phyloP scores from a whole-genome alignment of 2,329 filamentous ascomycete genomes.

The Neonectria sp. region DNA sequence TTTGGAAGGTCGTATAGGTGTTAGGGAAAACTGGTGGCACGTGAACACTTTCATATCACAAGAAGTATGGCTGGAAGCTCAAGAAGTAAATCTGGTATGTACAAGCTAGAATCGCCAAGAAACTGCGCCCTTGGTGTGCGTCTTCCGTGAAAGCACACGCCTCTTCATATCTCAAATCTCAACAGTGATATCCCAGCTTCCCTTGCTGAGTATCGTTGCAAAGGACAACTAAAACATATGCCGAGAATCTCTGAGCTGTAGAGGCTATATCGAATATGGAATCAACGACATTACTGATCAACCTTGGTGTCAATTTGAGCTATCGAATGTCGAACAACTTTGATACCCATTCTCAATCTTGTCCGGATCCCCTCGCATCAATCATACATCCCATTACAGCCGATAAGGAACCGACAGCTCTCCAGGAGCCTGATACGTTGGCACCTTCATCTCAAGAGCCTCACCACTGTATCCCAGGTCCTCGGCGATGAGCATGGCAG shows the following conservation, averaged over 20 bases:
- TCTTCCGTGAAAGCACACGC: no score
- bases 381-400: constrained; percentile 50
- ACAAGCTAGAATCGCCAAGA: background rate
- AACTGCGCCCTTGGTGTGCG: no score
- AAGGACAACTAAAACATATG: background rate
- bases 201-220: background rate
- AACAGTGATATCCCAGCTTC: background rate
- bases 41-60: no score
- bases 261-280: background rate
- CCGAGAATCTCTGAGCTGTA: no score
- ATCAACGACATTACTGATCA: background rate
- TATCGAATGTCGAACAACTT: background rate
- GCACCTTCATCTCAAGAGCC: constrained; percentile 84
- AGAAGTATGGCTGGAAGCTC: no score
- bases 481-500: constrained; percentile 77
- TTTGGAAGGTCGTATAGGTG: no score
- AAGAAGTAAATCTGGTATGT: background rate
- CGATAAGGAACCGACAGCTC: constrained; percentile 59
- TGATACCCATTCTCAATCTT: background rate
- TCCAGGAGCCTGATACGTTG: constrained; percentile 72
- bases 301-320: background rate
- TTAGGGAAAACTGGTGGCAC: no score
- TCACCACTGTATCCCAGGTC: constrained; percentile 81
- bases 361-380: background rate
- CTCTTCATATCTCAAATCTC: no score